A percentile compares a stretch with the other conserved stretches of the same genome.
These are phyloP conservation scores for Phytophthora brassicae DNA, from an alignment of 352 stramenopile genomes.

Conservation along the genomic window DNA sequence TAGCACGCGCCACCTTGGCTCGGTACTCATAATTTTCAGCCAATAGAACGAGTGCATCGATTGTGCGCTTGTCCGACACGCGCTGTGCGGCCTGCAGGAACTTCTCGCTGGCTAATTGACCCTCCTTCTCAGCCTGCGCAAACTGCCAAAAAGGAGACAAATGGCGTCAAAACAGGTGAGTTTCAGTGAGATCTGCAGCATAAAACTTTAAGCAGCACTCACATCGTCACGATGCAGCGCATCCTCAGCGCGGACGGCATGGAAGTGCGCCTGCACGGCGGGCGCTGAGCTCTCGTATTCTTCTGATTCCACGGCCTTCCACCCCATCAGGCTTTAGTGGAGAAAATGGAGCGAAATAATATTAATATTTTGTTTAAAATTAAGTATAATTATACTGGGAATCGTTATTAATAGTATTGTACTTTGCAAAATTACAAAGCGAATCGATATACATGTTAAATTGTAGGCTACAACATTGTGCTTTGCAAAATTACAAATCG, in stretches of 20 bases:
- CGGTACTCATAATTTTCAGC: conserved; percentile 82
- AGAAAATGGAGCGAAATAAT: too few relatives aligned
- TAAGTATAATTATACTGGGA: too few relatives aligned
- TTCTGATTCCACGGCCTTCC: conserved; percentile 63
- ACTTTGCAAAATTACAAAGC: too few relatives aligned
- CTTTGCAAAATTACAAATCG: too few relatives aligned
- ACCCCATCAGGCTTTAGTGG: conserved; percentile 54
- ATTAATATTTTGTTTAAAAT: neutral
- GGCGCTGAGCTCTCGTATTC: conserved; percentile 73
- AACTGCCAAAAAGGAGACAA: conserved; percentile 31
- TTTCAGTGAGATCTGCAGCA: neutral
- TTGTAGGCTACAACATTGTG: too few relatives aligned
- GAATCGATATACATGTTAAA: too few relatives aligned
- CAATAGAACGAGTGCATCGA: conserved; percentile 68
- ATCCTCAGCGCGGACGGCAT: conserved; percentile 69
- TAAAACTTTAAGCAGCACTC: conserved; percentile 17
- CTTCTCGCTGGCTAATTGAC: conserved; percentile 63
- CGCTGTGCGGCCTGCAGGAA: conserved; percentile 64
- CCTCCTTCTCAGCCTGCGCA: conserved; percentile 61
- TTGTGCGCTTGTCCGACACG: conserved; percentile 64
- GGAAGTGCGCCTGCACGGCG: conserved; percentile 81
- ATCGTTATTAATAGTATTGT: too few relatives aligned
- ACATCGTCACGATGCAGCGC: conserved; percentile 62
- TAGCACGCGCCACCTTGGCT: conserved; percentile 56
- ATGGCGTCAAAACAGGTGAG: neutral